Conservation (phyloP, 2,329 filamentous ascomycete species). For the Westerdykella aurantiaca region DNA sequence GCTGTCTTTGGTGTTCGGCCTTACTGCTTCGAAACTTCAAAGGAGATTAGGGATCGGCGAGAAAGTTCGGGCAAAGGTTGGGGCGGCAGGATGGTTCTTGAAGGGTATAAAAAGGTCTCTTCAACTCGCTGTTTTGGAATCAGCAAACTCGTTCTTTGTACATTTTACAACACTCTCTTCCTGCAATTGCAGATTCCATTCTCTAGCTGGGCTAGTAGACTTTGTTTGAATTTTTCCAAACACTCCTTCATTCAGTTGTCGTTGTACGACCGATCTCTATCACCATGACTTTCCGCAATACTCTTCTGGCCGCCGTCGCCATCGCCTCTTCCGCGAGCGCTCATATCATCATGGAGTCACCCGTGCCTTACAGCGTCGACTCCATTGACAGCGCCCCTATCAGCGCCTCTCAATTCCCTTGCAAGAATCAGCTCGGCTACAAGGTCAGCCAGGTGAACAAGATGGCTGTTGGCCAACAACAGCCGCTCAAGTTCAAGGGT, state of each 20-base stretch:
- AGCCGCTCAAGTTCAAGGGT: slow-evolving; percentile 62
- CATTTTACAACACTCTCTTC: slow-evolving; percentile 10
- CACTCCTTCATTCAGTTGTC: slow-evolving; percentile 13
- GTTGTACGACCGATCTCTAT: slow-evolving; percentile 15
- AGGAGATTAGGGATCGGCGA: slow-evolving; percentile 29
- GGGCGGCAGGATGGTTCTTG: slow-evolving; percentile 3
- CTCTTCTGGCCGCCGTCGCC: slow-evolving; percentile 46
- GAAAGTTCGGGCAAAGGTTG: slow-evolving; percentile 8
- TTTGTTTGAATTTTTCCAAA: slow-evolving; percentile 9
- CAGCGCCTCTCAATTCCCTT: slow-evolving; percentile 62
- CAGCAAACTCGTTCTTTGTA: slow-evolving; percentile 16
- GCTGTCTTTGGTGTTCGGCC: slow-evolving; percentile 22
- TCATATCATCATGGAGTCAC: slow-evolving; percentile 68
- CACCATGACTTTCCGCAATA: slow-evolving; percentile 49
- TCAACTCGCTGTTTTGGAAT: slow-evolving; percentile 7
- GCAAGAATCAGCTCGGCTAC: slow-evolving; percentile 42
- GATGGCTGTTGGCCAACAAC: slow-evolving; percentile 59
- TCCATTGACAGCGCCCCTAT: slow-evolving; percentile 62
- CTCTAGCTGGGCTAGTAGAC: slow-evolving; percentile 29
- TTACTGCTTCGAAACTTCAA: slow-evolving; percentile 17
- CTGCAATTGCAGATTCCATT: slow-evolving; percentile 12
- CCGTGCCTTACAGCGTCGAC: slow-evolving; percentile 55
- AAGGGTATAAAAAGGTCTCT: slow-evolving; percentile 22
- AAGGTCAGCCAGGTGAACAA: slow-evolving; percentile 28
- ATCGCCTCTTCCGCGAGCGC: slow-evolving; percentile 56